Percentiles rank a stretch among this genome's conserved stretches.
These are phyloP conservation scores for Suhomyces coccinellae DNA, from an alignment of 1,139 yeast species.

Conservation along the genomic window DNA sequence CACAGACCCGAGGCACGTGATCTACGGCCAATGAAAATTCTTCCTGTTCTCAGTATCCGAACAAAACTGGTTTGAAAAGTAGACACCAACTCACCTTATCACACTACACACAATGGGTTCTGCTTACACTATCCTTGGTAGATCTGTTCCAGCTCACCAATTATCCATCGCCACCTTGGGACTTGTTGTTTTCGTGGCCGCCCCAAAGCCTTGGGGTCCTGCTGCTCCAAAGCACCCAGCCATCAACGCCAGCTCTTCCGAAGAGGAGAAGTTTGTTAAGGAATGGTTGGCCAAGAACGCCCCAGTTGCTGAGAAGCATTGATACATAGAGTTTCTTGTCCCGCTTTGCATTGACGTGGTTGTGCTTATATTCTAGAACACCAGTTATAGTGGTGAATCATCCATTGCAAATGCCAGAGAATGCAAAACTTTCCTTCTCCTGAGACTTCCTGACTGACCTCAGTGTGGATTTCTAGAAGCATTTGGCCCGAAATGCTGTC, in stretches of 20 bases:
- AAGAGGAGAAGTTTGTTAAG: slow-evolving; percentile 76
- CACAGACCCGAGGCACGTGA: slow-evolving; percentile 9
- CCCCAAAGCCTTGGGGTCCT: slow-evolving; percentile 71
- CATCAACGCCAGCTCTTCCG: slow-evolving; percentile 76
- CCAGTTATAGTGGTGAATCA: background rate
- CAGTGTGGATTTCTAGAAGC: background rate
- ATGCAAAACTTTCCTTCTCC: slow-evolving; percentile 4
- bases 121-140: slow-evolving; percentile 77
- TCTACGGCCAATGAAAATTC: slow-evolving; percentile 14
- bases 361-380: background rate
- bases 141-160: slow-evolving; percentile 70
- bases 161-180: slow-evolving; percentile 71
- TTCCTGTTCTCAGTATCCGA: slow-evolving; percentile 5
- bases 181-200: slow-evolving; percentile 53
- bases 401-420: background rate
- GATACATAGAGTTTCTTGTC: slow-evolving; percentile 10
- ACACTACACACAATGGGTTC: slow-evolving; percentile 59
- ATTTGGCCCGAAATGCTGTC: background rate
- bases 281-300: slow-evolving; percentile 43
- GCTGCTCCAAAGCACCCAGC: slow-evolving; percentile 60
- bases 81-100: background rate
- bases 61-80: slow-evolving; percentile 2
- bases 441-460: background rate
- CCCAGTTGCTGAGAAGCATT: slow-evolving; percentile 34
- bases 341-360: background rate